These are phyloP conservation scores for Casuarina glauca DNA, from an alignment of 306 rosid genomes.

Conservation along the genomic window DNA sequence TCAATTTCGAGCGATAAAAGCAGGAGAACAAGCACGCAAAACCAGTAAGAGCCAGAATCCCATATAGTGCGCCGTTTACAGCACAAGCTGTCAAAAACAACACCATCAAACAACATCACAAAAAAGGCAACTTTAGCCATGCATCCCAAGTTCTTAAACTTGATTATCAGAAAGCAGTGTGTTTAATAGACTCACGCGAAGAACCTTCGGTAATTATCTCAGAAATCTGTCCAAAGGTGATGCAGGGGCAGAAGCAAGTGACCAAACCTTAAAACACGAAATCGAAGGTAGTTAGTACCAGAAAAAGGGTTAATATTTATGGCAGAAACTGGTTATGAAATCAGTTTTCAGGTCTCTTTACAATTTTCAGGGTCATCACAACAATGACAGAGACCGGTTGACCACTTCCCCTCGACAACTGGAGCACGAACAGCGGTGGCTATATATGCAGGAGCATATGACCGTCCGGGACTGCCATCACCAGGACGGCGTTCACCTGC, in stretches of 20 bases:
- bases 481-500: conserved; percentile 24
- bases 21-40: conserved; percentile 60
- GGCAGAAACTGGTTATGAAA: not conserved
- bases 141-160: not conserved
- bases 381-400: conserved; percentile 67
- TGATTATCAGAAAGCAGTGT: not conserved
- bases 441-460: conserved; percentile 35
- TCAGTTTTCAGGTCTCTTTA: conserved; percentile 24
- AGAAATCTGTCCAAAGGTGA: conserved; percentile 71
- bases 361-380: conserved; percentile 63
- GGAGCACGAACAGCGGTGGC: not conserved
- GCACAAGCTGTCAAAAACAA: conserved; percentile 43
- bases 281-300: not conserved
- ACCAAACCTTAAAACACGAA: conserved; percentile 42
- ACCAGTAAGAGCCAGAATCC: conserved; percentile 37
- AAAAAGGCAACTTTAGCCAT: not conserved
- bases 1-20: conserved; percentile 51
- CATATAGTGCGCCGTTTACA: conserved; percentile 39
- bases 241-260: conserved; percentile 68
- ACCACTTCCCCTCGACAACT: conserved; percentile 39
- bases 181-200: conserved; percentile 41
- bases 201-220: conserved; percentile 53
- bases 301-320: not conserved
- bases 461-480: conserved; percentile 1
- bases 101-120: not conserved